phyloP scores from a whole-genome alignment of 202 grass and related monocot genomes.

The Zizania palustris region DNA sequence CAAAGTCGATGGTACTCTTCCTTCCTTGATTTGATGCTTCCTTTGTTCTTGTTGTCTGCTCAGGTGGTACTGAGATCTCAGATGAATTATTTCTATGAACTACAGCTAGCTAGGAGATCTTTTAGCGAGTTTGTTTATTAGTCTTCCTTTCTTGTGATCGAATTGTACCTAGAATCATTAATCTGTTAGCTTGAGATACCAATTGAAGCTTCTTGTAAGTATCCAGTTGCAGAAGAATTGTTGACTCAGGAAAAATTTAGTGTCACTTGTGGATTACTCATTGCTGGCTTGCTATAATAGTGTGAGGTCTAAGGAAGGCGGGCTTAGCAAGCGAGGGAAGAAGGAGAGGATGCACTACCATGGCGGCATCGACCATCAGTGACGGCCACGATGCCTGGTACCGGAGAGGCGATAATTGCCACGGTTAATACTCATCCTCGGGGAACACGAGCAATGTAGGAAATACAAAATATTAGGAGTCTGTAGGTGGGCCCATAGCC shows the following conservation, averaged over 20 bases:
- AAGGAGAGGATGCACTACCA: no score
- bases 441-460: no score
- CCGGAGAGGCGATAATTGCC: no score
- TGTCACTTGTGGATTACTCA: neutral
- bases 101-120: neutral
- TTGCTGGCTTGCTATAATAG: no score
- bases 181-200: neutral
- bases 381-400: no score
- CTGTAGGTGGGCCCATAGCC: no score
- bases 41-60: neutral
- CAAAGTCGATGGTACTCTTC: slow-evolving; percentile 55
- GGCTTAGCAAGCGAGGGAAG: no score
- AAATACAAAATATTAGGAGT: no score
- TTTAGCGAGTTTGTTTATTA: neutral
- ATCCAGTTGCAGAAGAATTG: neutral
- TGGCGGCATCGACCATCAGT: no score
- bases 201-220: neutral
- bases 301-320: no score
- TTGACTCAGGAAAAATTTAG: slow-evolving; percentile 9
- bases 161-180: neutral
- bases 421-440: no score
- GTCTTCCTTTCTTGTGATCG: neutral
- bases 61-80: slow-evolving; percentile 2
- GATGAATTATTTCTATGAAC: neutral
- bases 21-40: neutral